Evolutionary conservation across 352 stramenopile genomes (phyloP).

Genomic region (Phytophthora palmivora): DNA sequence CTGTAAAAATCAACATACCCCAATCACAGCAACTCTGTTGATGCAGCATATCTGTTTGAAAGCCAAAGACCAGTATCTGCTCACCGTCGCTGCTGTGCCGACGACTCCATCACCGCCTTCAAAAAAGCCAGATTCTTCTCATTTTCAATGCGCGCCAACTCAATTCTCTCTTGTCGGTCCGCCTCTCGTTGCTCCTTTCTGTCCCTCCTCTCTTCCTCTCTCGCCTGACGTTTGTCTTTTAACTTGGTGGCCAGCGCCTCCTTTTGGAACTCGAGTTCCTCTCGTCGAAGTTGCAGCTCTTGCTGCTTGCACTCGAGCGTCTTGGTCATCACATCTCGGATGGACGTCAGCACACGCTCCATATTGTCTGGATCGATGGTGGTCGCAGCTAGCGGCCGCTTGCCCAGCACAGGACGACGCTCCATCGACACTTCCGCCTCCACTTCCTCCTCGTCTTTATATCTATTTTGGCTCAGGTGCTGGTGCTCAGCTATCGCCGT

Average conservation of each 20-base stretch:
- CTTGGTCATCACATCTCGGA: constrained; percentile 25
- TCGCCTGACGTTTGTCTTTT: constrained; percentile 30
- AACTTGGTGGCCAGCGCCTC: constrained; percentile 37
- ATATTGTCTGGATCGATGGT: neutral
- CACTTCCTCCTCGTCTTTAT: constrained; percentile 1
- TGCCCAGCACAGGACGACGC: constrained; percentile 25
- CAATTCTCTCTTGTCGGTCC: constrained; percentile 34
- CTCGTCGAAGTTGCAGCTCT: constrained; percentile 32
- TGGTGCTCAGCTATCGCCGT: neutral
- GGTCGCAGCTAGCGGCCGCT: constrained; percentile 13
- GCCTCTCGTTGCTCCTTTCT: constrained; percentile 34
- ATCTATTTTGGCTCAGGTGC: neutral
- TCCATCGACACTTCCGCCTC: too few relatives aligned
- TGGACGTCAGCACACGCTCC: constrained; percentile 25
- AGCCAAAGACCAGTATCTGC: neutral
- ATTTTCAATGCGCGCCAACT: constrained; percentile 39
- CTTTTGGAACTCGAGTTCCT: constrained; percentile 36
- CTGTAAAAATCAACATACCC: constrained; percentile 4
- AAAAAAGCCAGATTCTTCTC: constrained; percentile 45
- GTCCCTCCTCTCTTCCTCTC: constrained; percentile 29
- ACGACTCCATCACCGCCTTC: constrained; percentile 41
- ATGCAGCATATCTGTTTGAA: too few relatives aligned
- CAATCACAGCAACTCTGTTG: too few relatives aligned
- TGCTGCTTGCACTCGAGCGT: constrained; percentile 25
- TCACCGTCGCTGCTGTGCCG: constrained; percentile 27